Base-by-base conservation (phyloP, 805 yeast genomes). In the Myxozyma neglecta region DNA sequence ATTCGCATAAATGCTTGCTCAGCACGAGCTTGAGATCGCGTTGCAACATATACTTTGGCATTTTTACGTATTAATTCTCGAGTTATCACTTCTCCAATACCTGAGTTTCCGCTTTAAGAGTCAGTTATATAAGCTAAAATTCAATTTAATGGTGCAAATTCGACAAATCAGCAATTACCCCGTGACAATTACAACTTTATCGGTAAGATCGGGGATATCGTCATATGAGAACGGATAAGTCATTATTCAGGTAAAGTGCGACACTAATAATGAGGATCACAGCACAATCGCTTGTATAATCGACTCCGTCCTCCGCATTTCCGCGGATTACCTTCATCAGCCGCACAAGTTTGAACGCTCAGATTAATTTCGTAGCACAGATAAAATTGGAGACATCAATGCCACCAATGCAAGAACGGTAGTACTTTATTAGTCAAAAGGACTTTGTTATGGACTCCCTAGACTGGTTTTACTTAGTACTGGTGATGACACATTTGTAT, bases 401-500 rank as follows among this genome's bases (percentile, higher is more conserved):
- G 29, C 29, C 29, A 24, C 29, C 29, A 24, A 24, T 24, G 29
- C 29, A 24, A 24, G 29, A 24, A 24, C 29, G 29, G 29, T 24
- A 24, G 29, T 42, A n/a, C 18, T 42, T 42, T 9, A 16, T 9
- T 9, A n/a, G 16, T 14, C 18, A 42, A n/a, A 5, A 42, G 20
- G 10, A 42, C n/a, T 42, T 13, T 42, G 18, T 3, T 14, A 52
- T 71, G 47, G 73, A 71, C 49, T 57, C 70, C 16, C 59, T 71
- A 32, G 80, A 77, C 55, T 68, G 77, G 7, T 60, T 76, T 6
- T 72, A 87, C 14, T 63, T 88, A 20, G 77, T 75, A 2, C 72
- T 81, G 6, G 79, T 88, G 10, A 72, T 79, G 1, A 74, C 75
- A 51, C 85, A 86, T 71, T 68, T 88, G 63, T 65, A 77, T 10